A percentile compares a stretch with the other conserved stretches of the same genome.
phyloP scores from a whole-genome alignment of 140 eudicot species.

The Oenanthe javanica region DNA sequence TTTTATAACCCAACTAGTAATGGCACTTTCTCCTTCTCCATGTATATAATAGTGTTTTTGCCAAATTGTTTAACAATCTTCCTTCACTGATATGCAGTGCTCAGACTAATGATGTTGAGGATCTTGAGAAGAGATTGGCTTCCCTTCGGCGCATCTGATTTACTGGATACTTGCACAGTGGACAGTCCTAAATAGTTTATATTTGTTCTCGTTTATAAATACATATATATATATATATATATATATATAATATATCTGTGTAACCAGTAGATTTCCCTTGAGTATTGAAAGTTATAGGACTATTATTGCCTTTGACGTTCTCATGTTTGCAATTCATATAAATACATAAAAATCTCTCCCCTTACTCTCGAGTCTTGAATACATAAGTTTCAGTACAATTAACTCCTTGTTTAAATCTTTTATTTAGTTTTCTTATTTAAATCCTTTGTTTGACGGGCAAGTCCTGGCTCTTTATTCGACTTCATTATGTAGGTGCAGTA shows the following conservation, averaged over 20 bases:
- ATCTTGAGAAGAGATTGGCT: slow-evolving; percentile 85
- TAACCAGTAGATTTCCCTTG: background rate
- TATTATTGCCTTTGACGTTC: background rate
- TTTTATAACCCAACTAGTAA: background rate
- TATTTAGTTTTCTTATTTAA: background rate
- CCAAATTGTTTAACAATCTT: background rate
- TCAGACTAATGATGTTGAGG: slow-evolving; percentile 60
- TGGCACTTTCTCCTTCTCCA: background rate
- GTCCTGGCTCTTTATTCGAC: too few species aligned
- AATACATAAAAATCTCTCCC: background rate
- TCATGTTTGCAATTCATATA: background rate
- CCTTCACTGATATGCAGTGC: slow-evolving; percentile 34
- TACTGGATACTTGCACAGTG: slow-evolving; percentile 6
- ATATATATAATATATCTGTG: background rate
- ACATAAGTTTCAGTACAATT: background rate
- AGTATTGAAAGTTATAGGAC: background rate
- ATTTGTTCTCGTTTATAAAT: background rate
- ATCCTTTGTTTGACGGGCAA: background rate
- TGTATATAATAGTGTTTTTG: background rate
- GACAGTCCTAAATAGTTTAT: slow-evolving; percentile 2
- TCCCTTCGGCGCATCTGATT: slow-evolving; percentile 71
- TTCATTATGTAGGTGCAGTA: background rate
- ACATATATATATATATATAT: background rate
- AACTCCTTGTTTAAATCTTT: too few species aligned
- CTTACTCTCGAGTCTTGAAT: background rate